A percentile compares a stretch with the other conserved stretches of the same genome.
Conservation (phyloP, 345 rosid species). For the Hevea brasiliensis region DNA sequence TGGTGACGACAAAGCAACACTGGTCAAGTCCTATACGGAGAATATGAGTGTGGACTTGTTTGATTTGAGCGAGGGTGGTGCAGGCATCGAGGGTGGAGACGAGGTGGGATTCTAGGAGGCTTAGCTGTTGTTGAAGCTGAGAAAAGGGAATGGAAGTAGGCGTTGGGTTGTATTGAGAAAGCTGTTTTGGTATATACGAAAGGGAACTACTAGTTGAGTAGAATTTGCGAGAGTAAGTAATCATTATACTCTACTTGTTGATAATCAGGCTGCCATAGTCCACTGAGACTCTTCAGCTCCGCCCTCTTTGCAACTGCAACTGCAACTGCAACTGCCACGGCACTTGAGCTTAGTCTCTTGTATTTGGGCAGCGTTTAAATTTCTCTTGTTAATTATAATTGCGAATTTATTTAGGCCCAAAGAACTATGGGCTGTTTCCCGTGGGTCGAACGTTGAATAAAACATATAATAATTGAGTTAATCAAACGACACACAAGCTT, state of each 20-base stretch:
- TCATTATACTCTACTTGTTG: constrained; percentile 16
- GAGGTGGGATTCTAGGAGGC: constrained; percentile 39
- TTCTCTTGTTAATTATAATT: no score
- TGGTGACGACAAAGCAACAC: constrained; percentile 61
- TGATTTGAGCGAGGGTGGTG: constrained; percentile 39
- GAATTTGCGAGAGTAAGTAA: constrained; percentile 27
- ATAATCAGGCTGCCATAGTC: background rate
- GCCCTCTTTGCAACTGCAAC: no score
- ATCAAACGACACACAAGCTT: background rate
- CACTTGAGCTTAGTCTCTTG: no score
- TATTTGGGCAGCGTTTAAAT: no score
- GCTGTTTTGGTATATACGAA: constrained; percentile 27
- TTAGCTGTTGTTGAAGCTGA: constrained; percentile 25
- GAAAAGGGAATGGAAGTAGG: constrained; percentile 25
- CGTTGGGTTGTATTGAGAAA: constrained; percentile 19
- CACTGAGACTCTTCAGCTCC: background rate
- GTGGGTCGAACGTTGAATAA: no score
- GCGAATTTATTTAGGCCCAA: no score
- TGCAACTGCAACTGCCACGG: no score
- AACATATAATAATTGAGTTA: background rate
- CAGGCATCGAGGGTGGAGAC: constrained; percentile 52
- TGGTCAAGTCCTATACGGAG: constrained; percentile 48
- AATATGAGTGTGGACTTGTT: constrained; percentile 61
- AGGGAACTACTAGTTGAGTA: constrained; percentile 7
- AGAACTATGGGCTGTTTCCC: no score